Conservation (phyloP, 495 filamentous ascomycete species). For the Pseudomonodictys pantanalensis region DNA sequence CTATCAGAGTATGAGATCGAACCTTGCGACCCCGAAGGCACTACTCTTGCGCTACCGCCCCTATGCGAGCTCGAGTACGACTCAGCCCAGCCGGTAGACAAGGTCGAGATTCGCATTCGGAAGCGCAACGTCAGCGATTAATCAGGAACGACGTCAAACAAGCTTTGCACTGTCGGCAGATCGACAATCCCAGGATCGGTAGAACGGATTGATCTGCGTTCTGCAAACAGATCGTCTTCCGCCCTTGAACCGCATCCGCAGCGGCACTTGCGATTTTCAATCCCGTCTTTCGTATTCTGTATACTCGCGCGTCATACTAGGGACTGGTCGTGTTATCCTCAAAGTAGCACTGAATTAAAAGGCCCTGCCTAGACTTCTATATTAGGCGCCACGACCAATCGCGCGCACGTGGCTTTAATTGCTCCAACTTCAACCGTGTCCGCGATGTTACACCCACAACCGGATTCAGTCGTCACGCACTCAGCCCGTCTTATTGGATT, state of each 20-base stretch:
- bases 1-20: constrained; percentile 11
- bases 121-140: not conserved
- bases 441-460: not conserved
- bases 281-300: not conserved
- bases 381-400: not conserved
- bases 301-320: not conserved
- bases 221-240: not conserved
- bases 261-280: not conserved
- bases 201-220: constrained; percentile 1
- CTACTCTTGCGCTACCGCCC: not conserved
- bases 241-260: not conserved
- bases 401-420: not conserved
- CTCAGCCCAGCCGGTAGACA: not conserved
- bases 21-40: not conserved
- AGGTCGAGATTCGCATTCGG: constrained; percentile 6
- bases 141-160: not conserved
- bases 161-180: constrained; percentile 15
- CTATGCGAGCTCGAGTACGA: constrained; percentile 1
- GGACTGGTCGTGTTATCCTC: not conserved
- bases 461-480: too few relatives aligned
- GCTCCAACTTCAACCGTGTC: not conserved
- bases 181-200: not conserved
- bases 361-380: not conserved
- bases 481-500: not conserved
- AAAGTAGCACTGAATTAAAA: not conserved